phyloP scores from a whole-genome alignment of 2,329 filamentous ascomycete species.

The Epichloe scottii region DNA sequence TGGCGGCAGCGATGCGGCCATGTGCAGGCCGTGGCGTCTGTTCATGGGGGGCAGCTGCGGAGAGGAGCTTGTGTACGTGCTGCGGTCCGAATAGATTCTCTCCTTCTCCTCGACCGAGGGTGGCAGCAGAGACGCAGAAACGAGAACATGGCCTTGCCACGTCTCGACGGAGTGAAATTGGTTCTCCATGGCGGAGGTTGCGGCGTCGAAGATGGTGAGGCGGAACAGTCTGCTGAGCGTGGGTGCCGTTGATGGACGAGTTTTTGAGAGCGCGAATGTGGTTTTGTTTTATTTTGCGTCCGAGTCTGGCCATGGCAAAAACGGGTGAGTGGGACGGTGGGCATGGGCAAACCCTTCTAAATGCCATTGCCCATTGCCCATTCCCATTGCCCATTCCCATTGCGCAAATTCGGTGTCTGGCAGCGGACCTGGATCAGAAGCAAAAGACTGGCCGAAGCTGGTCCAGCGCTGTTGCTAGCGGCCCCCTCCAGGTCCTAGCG shows the following conservation, averaged over 20 bases:
- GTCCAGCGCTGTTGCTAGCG: background rate
- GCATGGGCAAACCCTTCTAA: background rate
- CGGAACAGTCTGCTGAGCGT: background rate
- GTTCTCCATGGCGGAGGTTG: background rate
- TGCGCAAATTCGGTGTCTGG: background rate
- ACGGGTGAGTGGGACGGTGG: background rate
- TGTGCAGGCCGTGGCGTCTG: background rate
- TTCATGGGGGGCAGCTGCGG: background rate
- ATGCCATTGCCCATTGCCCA: background rate
- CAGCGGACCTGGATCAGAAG: background rate
- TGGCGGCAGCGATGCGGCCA: background rate
- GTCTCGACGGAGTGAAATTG: background rate
- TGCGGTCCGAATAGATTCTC: background rate
- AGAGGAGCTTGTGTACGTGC: background rate
- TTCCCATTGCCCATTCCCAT: background rate
- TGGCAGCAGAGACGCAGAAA: background rate
- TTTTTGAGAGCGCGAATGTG: no score
- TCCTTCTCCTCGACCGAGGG: background rate
- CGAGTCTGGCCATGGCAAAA: no score
- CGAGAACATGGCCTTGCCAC: slow-evolving; percentile 1
- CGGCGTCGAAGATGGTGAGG: background rate
- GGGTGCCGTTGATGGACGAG: background rate
- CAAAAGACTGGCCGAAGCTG: background rate
- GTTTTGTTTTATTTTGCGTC: no score
- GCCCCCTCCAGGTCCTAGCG: background rate